Base-by-base conservation (phyloP, 106 monocot species). In the Amphibolis antarctica region DNA sequence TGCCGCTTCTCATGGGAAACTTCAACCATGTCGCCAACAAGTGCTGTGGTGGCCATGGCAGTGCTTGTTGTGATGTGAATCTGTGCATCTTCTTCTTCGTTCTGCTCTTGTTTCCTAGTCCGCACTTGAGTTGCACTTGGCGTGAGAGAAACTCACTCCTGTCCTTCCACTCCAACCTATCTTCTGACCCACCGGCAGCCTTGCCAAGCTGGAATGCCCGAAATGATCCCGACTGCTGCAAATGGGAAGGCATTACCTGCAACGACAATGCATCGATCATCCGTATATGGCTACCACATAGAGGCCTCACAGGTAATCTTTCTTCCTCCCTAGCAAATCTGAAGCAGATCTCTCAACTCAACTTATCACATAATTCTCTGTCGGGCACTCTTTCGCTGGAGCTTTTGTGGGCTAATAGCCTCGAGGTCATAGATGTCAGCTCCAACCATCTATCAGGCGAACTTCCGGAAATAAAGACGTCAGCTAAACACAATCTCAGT, bases 161-260 rank as follows among this genome's bases (percentile, higher is more conserved):
- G 30, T 66, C 60, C 66, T 71, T 77, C 66, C 66, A 30, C 13
- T 52, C 65, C 42, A 44, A 58, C 52, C 25, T 71, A 25, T 71
- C 57, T 7, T 28, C 18, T n/a, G 42, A 22, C 12, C 6, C 27
- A 20, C 57, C 67, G 0, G 58, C 22, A 5, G 50, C 70, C 70
- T 46, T 60, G 28, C 24, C 70, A 29, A 11, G n/a, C 30, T 47
- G 29, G 28, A 22, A 20, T 3, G 47, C 28, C 1, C n/a, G 2
- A 15, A 17, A 42, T 42, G n/a, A 15, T 44, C 15, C 18, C 5
- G 63, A 80, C 59, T 80, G 80, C 63, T 80, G 80, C 67, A 27
- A 45, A 9, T 80, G 80, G 80, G 80, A 80, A 56, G 80, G 80
- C 0, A 67, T 80, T 18, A 29, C 46, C 42, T 80, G 80, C 49